Evolutionary conservation across 2,329 filamentous ascomycete genomes (phyloP), one percentile per base, ranked within the genome.

Genomic region (Cytospora leucostoma): DNA sequence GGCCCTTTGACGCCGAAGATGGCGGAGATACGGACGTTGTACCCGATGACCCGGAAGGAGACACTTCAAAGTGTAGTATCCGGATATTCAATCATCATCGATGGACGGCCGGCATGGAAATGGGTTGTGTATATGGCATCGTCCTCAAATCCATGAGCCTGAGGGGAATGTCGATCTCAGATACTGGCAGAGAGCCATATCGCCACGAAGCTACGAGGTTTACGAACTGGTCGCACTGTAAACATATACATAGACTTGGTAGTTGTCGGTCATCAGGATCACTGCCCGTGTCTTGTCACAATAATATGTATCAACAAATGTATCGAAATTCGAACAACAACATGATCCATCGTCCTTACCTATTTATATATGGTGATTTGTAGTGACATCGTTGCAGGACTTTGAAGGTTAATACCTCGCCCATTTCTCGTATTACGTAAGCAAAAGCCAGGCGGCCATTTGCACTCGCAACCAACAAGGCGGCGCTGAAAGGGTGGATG

Each of bases 361-460:
- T 27, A 4, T 2, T 12, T 47, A 17, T 12, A 10, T 5, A 21
- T 19, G n/a, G 19, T 47, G 40, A 6, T 17, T 47, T 19, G 38
- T 17, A 47, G 34, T 21, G 40, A 17, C 12, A 40, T 44, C 44
- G n/a, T 52, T 51, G 52, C 52, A 62, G 54, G 27, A 40, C 37
- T 21, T 33, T n/a, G 37, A 17, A 10, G 12, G 53, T n/a, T 19
- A 52, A 21, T 37, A 47, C 19, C 53, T 44, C 37, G 58, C n/a
- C 11, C 44, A 19, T 47, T 4, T 47, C 19, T 47, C 44, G n/a
- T n/a, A 19, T 47, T 47, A 47, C n/a, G 44, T 47, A 47, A 47
- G 44, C 44, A 47, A n/a, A 19, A 21, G 44, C n/a, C 44, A 21
- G 44, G 21, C 44, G 44, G 44, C n/a, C n/a, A 47, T 19, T 10